These are phyloP conservation scores for Cystobasidium sp. DNA, from an alignment of 1,284 basidiomycete genomes.

Conservation along the genomic window DNA sequence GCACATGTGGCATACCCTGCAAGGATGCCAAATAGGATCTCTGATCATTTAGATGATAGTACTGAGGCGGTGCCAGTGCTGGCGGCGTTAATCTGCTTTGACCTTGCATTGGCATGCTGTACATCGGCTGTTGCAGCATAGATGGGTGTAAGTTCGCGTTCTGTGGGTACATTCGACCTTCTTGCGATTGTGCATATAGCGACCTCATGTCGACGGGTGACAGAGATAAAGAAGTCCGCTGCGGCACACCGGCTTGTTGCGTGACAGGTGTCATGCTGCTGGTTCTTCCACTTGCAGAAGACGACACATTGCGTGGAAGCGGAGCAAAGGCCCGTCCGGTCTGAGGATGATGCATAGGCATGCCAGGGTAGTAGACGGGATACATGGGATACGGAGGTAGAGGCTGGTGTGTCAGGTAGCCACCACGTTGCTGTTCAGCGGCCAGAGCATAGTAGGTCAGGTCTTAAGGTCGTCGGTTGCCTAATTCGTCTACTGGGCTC, in stretches of 20 bases:
- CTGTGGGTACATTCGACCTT: background rate
- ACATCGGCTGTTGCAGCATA: background rate
- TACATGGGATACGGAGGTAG: background rate
- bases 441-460: constrained; percentile 42
- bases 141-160: background rate
- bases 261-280: background rate
- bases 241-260: background rate
- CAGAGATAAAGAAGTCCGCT: constrained; percentile 19
- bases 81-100: background rate
- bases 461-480: constrained; percentile 2
- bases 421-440: constrained; percentile 35
- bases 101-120: background rate
- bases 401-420: constrained; percentile 33
- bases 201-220: constrained; percentile 15
- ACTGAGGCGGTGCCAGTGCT: no score
- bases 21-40: no score
- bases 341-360: constrained; percentile 10
- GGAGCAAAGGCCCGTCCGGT: background rate
- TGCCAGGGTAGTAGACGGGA: background rate
- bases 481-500: constrained; percentile 14
- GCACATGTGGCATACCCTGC: background rate
- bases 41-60: no score
- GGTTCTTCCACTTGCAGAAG: background rate
- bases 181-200: background rate
- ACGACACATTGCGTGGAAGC: background rate